phyloP scores from a whole-genome alignment of 2,329 filamentous ascomycete genomes.

The Pochonia chlamydosporia region DNA sequence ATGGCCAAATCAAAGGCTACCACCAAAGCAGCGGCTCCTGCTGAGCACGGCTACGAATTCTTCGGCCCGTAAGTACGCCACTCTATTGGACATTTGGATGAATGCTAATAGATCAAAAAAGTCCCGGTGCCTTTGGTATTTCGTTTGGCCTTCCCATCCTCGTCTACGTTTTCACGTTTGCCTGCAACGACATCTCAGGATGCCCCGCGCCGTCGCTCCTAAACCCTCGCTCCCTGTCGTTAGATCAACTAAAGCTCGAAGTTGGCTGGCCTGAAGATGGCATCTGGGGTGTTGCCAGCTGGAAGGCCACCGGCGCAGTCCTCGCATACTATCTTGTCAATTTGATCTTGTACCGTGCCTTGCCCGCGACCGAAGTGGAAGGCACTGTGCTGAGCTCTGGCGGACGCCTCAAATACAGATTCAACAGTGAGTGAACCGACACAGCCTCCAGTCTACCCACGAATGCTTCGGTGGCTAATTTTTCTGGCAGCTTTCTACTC shows the following conservation, averaged over 20 bases:
- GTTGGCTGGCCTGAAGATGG: conserved; percentile 75
- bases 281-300: conserved; percentile 63
- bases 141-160: conserved; percentile 75
- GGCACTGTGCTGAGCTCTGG: conserved; percentile 67
- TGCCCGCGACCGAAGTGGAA: conserved; percentile 67
- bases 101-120: conserved; percentile 25
- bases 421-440: conserved; percentile 55
- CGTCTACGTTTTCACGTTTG: conserved; percentile 73
- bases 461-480: conserved; percentile 12
- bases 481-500: conserved; percentile 61
- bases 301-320: conserved; percentile 62
- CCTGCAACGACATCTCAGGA: conserved; percentile 88
- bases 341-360: conserved; percentile 65
- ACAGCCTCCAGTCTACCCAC: conserved; percentile 6
- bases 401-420: conserved; percentile 73
- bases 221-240: conserved; percentile 62
- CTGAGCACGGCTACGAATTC: conserved; percentile 44
- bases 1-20: conserved; percentile 28
- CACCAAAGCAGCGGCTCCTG: conserved; percentile 13
- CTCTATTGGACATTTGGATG: background rate
- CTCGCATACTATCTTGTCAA: conserved; percentile 75
- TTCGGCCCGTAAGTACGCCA: conserved; percentile 39
- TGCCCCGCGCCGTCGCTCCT: conserved; percentile 82
- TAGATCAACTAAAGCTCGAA: conserved; percentile 70
- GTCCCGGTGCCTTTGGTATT: conserved; percentile 70